Base-by-base conservation (phyloP, 176 grass and related monocot species). In the Alopecurus myosuroides region DNA sequence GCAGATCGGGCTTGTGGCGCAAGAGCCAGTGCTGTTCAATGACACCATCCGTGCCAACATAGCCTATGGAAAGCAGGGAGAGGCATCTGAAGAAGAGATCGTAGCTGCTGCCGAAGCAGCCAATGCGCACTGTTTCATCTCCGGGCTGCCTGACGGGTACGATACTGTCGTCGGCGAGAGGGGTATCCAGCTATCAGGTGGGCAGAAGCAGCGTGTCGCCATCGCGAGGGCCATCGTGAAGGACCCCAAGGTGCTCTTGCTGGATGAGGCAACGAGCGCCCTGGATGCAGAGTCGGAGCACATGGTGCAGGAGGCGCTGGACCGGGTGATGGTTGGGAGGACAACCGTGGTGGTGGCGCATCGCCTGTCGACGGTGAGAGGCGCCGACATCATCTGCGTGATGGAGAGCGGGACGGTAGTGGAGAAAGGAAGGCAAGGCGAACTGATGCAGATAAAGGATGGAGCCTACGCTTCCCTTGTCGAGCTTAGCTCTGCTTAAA, bases 131-230 rank as follows among this genome's bases (percentile, higher is more conserved):
- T 75, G 86, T 30, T 98, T 97, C 73, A 83, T 97, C 52, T 94
- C 90, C 0, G 86, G 46, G 4, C 76, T 97, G 83, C 92, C 92
- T 51, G 72, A 94, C 0, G 90, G 92, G 9, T 97, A 94, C 57
- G 39, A 88, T 22, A 97, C 95, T 5, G 4, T 85, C 13, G 95
- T 94, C 0, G 95, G 95, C 0, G 92, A 94, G 58, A 82, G 90
- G 84, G 92, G 95, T 11, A 88, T 92, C 42, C 95, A 97, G 51
- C 29, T 97, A 44, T 94, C 92, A 19, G 94, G 92, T 0, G 90
- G 94, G 51, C 94, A 97, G 77, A 97, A 97, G 85, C 92, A 97
- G 81, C 94, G 89, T 5, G 85, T 97, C 3, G 92, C 94, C 39
- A 94, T 97, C 19, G 90, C 94, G 8, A 86, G 94, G 19, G 94